These are phyloP conservation scores for Penicillium tannophilum DNA, from an alignment of 495 filamentous ascomycete species.

Conservation along the genomic window DNA sequence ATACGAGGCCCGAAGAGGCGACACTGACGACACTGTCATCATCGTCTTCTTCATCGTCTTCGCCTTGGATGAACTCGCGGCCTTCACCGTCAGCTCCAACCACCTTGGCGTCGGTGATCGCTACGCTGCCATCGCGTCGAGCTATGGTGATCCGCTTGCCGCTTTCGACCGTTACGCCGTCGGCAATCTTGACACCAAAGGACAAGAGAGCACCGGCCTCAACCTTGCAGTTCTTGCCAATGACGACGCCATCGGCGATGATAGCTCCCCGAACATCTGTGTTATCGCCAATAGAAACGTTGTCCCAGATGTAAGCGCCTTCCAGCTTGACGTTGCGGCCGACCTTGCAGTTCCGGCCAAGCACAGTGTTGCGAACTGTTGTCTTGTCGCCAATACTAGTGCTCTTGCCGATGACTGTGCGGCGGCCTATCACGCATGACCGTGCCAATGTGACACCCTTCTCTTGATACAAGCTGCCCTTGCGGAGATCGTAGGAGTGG, in stretches of 20 bases:
- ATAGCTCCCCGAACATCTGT: conserved; percentile 71
- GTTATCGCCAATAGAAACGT: conserved; percentile 72
- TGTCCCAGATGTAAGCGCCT: conserved; percentile 89
- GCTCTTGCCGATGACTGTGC: conserved; percentile 72
- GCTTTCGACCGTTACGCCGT: conserved; percentile 55
- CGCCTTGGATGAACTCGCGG: conserved; percentile 50
- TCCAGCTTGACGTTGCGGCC: conserved; percentile 79
- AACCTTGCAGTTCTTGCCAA: conserved; percentile 72
- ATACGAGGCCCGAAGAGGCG: conserved; percentile 62
- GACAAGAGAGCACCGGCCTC: conserved; percentile 77
- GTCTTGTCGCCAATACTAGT: conserved; percentile 75
- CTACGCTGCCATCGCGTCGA: conserved; percentile 47
- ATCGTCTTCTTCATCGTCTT: conserved; percentile 55
- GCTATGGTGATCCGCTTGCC: conserved; percentile 58
- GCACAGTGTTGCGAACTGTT: conserved; percentile 67
- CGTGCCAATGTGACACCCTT: conserved; percentile 71
- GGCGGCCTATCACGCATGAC: conserved; percentile 64
- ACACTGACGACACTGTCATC: conserved; percentile 52
- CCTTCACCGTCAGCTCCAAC: conserved; percentile 50
- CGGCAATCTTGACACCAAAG: conserved; percentile 70
- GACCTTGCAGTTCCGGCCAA: conserved; percentile 83
- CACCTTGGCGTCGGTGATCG: conserved; percentile 51
- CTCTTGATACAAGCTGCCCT: conserved; percentile 69
- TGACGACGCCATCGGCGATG: conserved; percentile 65
- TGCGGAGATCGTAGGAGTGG: conserved; percentile 70